Evolutionary conservation across 129 eudicot species (phyloP).

Genomic region (Flaveria sonorensis): DNA sequence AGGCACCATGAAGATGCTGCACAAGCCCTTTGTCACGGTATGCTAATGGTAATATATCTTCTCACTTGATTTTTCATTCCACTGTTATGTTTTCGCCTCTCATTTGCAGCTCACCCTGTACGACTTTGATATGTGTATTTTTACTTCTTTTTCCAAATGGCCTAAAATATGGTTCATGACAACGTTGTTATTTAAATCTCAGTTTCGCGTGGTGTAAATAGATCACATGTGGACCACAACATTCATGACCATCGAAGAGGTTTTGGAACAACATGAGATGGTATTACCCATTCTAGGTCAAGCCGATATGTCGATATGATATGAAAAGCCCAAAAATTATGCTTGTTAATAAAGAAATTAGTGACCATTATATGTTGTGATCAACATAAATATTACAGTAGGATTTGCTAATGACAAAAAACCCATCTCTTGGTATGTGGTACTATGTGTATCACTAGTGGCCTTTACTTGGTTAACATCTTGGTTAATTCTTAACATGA

Average conservation of each 20-base stretch:
- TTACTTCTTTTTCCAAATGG: neutral
- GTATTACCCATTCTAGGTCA: conserved; percentile 45
- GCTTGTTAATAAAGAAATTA: conserved; percentile 21
- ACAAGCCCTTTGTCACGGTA: conserved; percentile 31
- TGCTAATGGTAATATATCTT: conserved; percentile 48
- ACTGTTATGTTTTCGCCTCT: conserved; percentile 6
- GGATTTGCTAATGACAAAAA: conserved; percentile 19
- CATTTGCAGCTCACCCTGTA: neutral
- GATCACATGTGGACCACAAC: conserved; percentile 52
- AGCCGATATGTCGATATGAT: conserved; percentile 44
- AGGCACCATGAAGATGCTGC: conserved; percentile 50
- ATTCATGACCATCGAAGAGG: conserved; percentile 59
- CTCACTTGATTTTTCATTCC: neutral
- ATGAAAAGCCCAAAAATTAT: conserved; percentile 24
- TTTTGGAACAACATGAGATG: conserved; percentile 55
- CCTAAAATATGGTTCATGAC: conserved; percentile 13
- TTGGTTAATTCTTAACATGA: conserved; percentile 14
- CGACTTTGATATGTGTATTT: neutral
- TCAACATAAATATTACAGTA: conserved; percentile 15
- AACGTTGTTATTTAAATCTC: conserved; percentile 39
- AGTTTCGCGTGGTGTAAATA: conserved; percentile 50
- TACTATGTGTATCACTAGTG: conserved; percentile 19
- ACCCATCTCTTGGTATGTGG: neutral
- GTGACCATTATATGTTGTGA: conserved; percentile 16
- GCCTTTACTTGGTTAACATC: conserved; percentile 2